These are phyloP conservation scores for Wickerhamomyces sp. DNA, from an alignment of 1,139 yeast genomes.

Conservation along the genomic window DNA sequence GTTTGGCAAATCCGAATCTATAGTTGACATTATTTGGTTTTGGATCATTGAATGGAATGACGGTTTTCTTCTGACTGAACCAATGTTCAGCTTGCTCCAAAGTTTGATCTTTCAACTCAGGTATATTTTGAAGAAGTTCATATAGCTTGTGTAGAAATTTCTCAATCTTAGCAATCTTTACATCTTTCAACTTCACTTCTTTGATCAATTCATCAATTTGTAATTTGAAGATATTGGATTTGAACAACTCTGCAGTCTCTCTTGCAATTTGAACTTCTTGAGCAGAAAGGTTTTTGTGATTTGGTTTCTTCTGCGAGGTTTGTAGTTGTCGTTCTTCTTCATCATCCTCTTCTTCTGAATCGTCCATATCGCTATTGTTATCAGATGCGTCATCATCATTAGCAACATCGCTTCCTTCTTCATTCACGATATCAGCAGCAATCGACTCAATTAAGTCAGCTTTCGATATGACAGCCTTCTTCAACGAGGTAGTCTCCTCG, in stretches of 20 bases:
- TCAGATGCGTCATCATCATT: slow-evolving; percentile 6
- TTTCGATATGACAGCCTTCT: slow-evolving; percentile 18
- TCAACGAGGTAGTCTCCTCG: slow-evolving; percentile 5
- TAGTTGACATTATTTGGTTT: slow-evolving; percentile 69
- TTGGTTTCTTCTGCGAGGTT: slow-evolving; percentile 13
- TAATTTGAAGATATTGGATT: slow-evolving; percentile 88
- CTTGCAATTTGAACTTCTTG: slow-evolving; percentile 88
- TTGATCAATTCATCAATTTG: slow-evolving; percentile 87
- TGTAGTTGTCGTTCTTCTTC: slow-evolving; percentile 18
- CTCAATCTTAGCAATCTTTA: slow-evolving; percentile 62
- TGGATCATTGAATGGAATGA: slow-evolving; percentile 88
- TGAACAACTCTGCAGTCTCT: slow-evolving; percentile 90
- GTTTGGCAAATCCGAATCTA: slow-evolving; percentile 65
- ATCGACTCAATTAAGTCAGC: slow-evolving; percentile 16
- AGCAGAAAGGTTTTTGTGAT: slow-evolving; percentile 42
- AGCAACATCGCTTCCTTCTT: slow-evolving; percentile 12
- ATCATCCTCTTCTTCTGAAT: slow-evolving; percentile 15
- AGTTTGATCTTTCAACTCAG: slow-evolving; percentile 46
- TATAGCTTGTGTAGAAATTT: slow-evolving; percentile 74
- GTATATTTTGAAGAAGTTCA: slow-evolving; percentile 59
- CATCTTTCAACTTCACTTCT: slow-evolving; percentile 71
- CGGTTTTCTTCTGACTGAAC: slow-evolving; percentile 43
- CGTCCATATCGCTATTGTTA: slow-evolving; percentile 7
- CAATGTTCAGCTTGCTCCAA: slow-evolving; percentile 51
- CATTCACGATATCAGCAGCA: slow-evolving; percentile 7